Base-by-base conservation (phyloP, 441 rosid species). In the Erysimum pusillum region DNA sequence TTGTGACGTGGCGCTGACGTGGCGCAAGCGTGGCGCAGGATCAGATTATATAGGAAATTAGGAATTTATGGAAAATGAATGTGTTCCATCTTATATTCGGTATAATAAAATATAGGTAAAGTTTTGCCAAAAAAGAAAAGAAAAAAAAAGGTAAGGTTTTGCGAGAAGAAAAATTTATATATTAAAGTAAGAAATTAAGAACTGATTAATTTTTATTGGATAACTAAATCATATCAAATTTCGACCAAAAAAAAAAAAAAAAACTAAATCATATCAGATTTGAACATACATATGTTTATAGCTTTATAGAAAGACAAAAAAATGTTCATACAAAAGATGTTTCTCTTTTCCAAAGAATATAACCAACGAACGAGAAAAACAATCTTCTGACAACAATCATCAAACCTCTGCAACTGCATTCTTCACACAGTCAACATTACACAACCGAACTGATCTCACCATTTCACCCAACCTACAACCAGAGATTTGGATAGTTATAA, bases 361-460 rank as follows among this genome's bases (percentile, higher is more conserved):
- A 70, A 71, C 39, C 12, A 73, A 41, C 12, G 9, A 60, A 60
- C 39, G 17, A n/a, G 68, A 28, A 49, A 59, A 25, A 35, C 7
- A 65, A 42, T 9, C 9, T 17, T 53, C 17, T 6, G 28, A 74
- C 51, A 65, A 28, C 41, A 54, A 58, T 34, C 36, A 42, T 83
- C 79, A 87, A 74, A 82, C 87, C 76, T 86, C 74, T 41, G 74
- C 77, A 70, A 84, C 83, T 70, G 88, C 60, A 77, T 78, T 84
- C 85, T 81, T 86, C 79, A 87, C 69, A 75, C 91, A 89, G 65
- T 84, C 85, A 73, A 86, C 83, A 58, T 76, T 89, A 83, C 93
- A 89, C 44, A 89, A 73, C 61, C 93, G 88, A 65, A 85, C 93
- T 4, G 91, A 87, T 75, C 91, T 78, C 80, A 89, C 91, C 76